Base-by-base conservation (phyloP, 352 stramenopile genomes). In the Thraustochytrium sp. region DNA sequence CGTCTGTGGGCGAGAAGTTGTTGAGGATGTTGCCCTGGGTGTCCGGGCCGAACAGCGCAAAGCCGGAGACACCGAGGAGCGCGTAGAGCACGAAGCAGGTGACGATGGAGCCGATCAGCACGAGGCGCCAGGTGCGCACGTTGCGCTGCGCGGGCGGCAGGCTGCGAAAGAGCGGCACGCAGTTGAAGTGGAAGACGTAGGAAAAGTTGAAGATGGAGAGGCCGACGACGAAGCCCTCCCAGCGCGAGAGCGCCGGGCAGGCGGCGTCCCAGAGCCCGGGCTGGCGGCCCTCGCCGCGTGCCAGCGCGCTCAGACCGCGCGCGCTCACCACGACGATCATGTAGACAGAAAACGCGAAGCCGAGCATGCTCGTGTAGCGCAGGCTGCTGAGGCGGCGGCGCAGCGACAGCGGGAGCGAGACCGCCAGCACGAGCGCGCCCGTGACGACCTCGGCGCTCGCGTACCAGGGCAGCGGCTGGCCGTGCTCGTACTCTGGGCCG, bases 181-280 rank as follows among this genome's bases (percentile, higher is more conserved):
- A 16, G 31, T 80, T 80, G 68, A 80, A 80, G 53, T 80, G 68
- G 13, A 80, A 80, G 18, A 80, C 68, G 26, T 75, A 80, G 8
- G 68, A 80, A 44, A 80, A 80, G 68, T 80, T 80, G 51, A 80
- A 80, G 53, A 80, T 53, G 51, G 13, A 42, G 68, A 80, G 34
- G 37, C 44, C 68, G 13, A 51, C 36, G n/a, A 80, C 37, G 26
- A 80, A 26, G 8, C 44, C 53, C 9, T 8, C 4, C 68, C 68
- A 80, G 9, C 5, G 21, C n/a, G 48, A 51, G 9, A 21, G 8
- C 23, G 37, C 68, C 18, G 42, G 34, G 8, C 68, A 80, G 48
- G 34, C 42, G 16, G 48, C 13, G 68, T 34, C 11, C 68, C 44
- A 63, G 5, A 46, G 2, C 9, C 26, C 31, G 29, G 34, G 44